Percentiles rank a stretch among this genome's conserved stretches.
phyloP scores from a whole-genome alignment of 345 rosid species.

The thale cress (Arabidopsis thaliana) region TAIR10.1 NC_003071.7:8389501-8390000 shows the following conservation, averaged over 20 bases:
- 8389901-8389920: constrained; percentile 20
- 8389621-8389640: constrained; percentile 34
- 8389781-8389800: constrained; percentile 16
- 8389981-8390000: constrained; percentile 35
- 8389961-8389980: constrained; percentile 33
- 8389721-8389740: constrained; percentile 26
- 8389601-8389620: constrained; percentile 16
- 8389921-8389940: constrained; percentile 20
- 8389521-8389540: constrained; percentile 6
- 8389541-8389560: not conserved
- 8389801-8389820: constrained; percentile 23
- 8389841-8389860: constrained; percentile 21
- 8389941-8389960: constrained; percentile 26
- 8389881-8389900: constrained; percentile 13
- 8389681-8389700: not conserved
- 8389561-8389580: not conserved
- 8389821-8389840: constrained; percentile 25
- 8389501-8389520: not conserved
- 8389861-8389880: constrained; percentile 21
- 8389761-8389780: constrained; percentile 22
- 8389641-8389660: constrained; percentile 41
- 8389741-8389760: constrained; percentile 40
- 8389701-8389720: constrained; percentile 30
- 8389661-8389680: constrained; percentile 26
- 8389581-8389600: not conserved